Base-by-base conservation (phyloP, 2,329 filamentous ascomycete genomes). In the Neonectria ditissima region DNA sequence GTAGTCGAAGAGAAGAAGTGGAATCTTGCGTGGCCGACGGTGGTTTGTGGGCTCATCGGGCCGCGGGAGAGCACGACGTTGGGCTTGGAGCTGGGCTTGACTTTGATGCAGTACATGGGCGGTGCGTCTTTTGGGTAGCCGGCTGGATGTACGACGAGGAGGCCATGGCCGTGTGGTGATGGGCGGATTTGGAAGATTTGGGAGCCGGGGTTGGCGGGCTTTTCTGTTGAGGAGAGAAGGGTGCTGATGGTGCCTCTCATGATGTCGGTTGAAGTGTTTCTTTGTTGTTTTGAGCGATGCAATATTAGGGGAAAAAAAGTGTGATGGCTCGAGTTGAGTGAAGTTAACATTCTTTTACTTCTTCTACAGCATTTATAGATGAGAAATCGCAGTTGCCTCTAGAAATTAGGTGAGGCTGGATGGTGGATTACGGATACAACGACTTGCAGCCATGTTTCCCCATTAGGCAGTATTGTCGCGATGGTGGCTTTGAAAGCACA, bases 61-160 rank as follows among this genome's bases (percentile, higher is more conserved):
- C 72, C 69, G 18, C 65, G 63, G 55, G 50, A 71, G 50, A 67
- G 56, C 7, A 67, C 16, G 1, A 73, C 43, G 16, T 65, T 67
- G 13, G 71, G 68, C 39, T 63, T 54, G 6, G 32, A 61, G 5
- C 26, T 62, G 5, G n/a, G 54, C 13, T 47, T 54, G 22, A 52
- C 47, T 10, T 62, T 57, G 51, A 75, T 62, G 14, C 64, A 65
- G 62, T 66, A 73, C 2, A 74, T 32, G 0, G 73, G 73, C n/a
- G 66, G 64, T 2, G 64, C 59, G 1, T 66, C 55, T 14, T 65
- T 63, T 0, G 73, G 59, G 0, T 63, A 55, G 10, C 59, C 59
- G 2, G 65, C 63, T 2, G 65, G 63, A 26, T 64, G 53, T 14
- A 74, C 52, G 24, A 63, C 32, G 14, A 69, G 57, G 4, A 67